These are phyloP conservation scores for Rhinocladiella similis DNA, from an alignment of 2,329 filamentous ascomycete genomes.

Conservation along the genomic window DNA sequence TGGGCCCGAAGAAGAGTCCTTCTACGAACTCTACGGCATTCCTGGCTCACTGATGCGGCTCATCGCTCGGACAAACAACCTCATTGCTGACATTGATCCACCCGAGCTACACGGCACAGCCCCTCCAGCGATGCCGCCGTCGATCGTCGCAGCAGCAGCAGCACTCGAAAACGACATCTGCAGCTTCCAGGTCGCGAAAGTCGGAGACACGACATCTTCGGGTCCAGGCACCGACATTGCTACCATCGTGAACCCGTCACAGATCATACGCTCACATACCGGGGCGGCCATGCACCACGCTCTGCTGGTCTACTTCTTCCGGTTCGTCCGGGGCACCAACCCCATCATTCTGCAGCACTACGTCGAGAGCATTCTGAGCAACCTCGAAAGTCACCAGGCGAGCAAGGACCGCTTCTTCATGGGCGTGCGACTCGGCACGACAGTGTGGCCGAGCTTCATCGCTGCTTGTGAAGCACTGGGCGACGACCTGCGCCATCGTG, in stretches of 20 bases:
- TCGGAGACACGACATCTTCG: not conserved
- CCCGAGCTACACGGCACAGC: not conserved
- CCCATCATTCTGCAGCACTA: conserved; percentile 42
- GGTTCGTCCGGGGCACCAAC: conserved; percentile 43
- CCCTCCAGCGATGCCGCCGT: not conserved
- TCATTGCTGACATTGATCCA: conserved; percentile 3
- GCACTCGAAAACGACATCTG: conserved; percentile 5
- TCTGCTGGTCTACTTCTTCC: conserved; percentile 48
- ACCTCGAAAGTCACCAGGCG: conserved; percentile 40
- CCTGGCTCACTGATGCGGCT: conserved; percentile 3
- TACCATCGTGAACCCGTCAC: not conserved
- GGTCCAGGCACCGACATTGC: not conserved
- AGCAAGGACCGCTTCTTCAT: conserved; percentile 2
- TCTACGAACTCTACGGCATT: conserved; percentile 7
- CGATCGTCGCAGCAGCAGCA: not conserved
- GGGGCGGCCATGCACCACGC: conserved; percentile 45
- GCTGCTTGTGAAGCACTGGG: conserved; percentile 45
- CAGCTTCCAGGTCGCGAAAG: not conserved
- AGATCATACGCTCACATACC: conserved; percentile 27
- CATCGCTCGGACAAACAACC: conserved; percentile 9
- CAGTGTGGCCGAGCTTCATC: conserved; percentile 48
- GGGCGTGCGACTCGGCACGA: conserved; percentile 28
- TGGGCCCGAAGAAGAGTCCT: conserved; percentile 6
- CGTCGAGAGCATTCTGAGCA: conserved; percentile 40
- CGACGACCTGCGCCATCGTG: conserved; percentile 2